Base-by-base conservation (phyloP, 2,329 filamentous ascomycete species). In the Fusarium chuoi region DNA sequence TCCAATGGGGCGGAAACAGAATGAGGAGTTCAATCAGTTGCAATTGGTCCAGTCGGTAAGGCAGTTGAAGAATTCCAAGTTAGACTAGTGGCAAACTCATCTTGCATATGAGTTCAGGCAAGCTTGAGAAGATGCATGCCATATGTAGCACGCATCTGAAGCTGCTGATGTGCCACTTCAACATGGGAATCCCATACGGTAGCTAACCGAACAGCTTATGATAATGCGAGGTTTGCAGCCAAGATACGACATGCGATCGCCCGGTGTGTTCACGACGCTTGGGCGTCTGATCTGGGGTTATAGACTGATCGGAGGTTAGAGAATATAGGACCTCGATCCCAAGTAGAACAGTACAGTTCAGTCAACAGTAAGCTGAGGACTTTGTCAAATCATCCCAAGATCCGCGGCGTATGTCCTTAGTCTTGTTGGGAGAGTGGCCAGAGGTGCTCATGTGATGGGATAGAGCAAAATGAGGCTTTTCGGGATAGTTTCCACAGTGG, bases 401-500 rank as follows among this genome's bases (percentile, higher is more conserved):
- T 36, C n/a, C 30, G n/a, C 18, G 49, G 7, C n/a, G 8, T 36
- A 26, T 20, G 49, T 26, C 49, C n/a, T 26, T 36, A 15, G 30
- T 52, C n/a, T 12, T 52, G n/a, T 36, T 26, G n/a, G 12, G 17
- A 24, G 48, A 36, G 49, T 30, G 30, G 30, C 13, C 8, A n/a
- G 13, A 36, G 33, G 49, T 36, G n/a, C 49, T 52, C 48, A 51
- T 35, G 39, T 33, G 22, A 28, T 17, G 49, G 11, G 41, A 28
- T 12, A 22, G 30, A n/a, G 24, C 18, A 59, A 30, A 35, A 62
- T 71, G 70, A 73, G 33, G 70, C 35, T 49, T 62, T 56, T 70
- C 46, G 36, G 45, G 52, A 70, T 70, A 70, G 67, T 60, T 49
- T 60, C 52, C 52, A 70, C 49, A 70, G 51, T 70, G 59, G 65